phyloP scores from a whole-genome alignment of 441 rosid species.

The Euphorbia celastroides region DNA sequence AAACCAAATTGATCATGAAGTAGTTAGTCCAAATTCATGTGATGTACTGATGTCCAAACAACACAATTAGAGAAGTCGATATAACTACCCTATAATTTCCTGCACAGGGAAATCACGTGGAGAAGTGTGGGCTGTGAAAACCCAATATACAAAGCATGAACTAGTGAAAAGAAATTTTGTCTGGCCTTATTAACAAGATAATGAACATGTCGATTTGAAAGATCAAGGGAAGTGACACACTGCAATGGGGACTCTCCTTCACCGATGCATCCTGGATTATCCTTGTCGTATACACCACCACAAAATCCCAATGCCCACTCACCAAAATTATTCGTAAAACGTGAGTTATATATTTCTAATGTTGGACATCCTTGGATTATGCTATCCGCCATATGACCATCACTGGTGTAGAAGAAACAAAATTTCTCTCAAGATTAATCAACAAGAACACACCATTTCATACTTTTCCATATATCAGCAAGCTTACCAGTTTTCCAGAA shows the following conservation, averaged over 20 bases:
- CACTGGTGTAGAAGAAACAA: slow-evolving; percentile 39
- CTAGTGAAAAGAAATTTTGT: background rate
- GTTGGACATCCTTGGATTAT: slow-evolving; percentile 61
- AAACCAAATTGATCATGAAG: slow-evolving; percentile 17
- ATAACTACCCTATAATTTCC: background rate
- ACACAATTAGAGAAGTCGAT: background rate
- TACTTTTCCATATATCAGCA: slow-evolving; percentile 14
- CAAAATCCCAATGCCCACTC: slow-evolving; percentile 89
- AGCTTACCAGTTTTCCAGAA: slow-evolving; percentile 47
- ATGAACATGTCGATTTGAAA: slow-evolving; percentile 61
- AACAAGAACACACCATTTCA: slow-evolving; percentile 1
- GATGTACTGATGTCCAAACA: background rate
- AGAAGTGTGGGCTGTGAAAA: slow-evolving; percentile 1
- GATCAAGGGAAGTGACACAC: slow-evolving; percentile 64
- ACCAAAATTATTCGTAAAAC: slow-evolving; percentile 61
- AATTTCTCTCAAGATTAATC: slow-evolving; percentile 6
- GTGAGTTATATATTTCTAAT: slow-evolving; percentile 78
- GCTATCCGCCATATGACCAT: slow-evolving; percentile 33
- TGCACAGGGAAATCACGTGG: background rate
- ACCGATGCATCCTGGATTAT: slow-evolving; percentile 40
- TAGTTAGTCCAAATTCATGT: slow-evolving; percentile 4
- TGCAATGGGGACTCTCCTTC: slow-evolving; percentile 41
- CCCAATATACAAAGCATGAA: background rate
- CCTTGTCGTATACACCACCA: slow-evolving; percentile 58
- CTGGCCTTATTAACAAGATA: slow-evolving; percentile 64